Base-by-base conservation (phyloP, 495 filamentous ascomycete genomes). In the Tuber brumale region DNA sequence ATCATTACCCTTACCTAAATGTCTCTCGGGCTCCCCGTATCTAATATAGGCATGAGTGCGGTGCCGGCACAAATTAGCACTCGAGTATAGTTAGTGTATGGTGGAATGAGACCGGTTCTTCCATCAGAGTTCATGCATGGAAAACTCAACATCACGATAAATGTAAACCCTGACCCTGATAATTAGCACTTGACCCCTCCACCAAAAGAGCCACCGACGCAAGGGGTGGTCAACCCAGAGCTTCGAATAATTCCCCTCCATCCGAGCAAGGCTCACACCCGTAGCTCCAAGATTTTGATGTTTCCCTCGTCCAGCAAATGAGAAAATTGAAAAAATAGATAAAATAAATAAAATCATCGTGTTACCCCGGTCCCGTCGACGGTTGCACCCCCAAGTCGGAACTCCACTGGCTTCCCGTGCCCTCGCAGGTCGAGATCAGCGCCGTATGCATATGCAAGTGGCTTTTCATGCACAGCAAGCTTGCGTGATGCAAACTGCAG, bases 341-440 rank as follows among this genome's bases (percentile, higher is more conserved):
- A 61, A 61, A 61, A 66, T 66, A 18, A 66, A 66, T 66, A 75
- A 75, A 72, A 73, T 79, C 72, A 76, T 79, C 72, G 78, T 80
- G 78, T 76, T 80, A 80, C 78, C 78, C 78, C 73, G 73, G 78
- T 80, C 78, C 78, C 78, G 78, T 79, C 76, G 72, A 78, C 77
- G 71, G 77, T 79, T 42, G 76, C 73, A 75, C 77, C 72, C 70
- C 79, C 77, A 74, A 75, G 72, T 73, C 77, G 77, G 77, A 78
- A 78, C 76, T 78, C 70, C 76, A 66, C 75, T 80, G 78, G 78
- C 80, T 81, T 84, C 80, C 82, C 82, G 82, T 73, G 80, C 83
- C 82, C 84, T 83, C 84, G 81, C 81, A 81, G 82, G 82, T 81
- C 81, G 80, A 84, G 83, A 84, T 85, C 82, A 82, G 84, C 84